Base-by-base conservation (phyloP, 2,329 filamentous ascomycete genomes). In the Pleomassaria siparia region DNA sequence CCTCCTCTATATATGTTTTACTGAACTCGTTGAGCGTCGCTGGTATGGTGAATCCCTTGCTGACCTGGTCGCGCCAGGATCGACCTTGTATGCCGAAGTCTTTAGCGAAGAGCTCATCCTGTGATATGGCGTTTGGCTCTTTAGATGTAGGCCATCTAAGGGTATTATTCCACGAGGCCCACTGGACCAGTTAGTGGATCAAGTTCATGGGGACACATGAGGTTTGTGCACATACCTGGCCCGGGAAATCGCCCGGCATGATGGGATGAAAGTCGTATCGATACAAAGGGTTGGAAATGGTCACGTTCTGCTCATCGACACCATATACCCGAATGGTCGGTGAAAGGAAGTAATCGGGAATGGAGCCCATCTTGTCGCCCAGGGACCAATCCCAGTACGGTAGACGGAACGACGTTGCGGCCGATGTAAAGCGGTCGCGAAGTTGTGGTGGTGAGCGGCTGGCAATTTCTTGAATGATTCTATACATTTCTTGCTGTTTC, bases 301-400 rank as follows among this genome's bases (percentile, higher is more conserved):
- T 39, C 3, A 55, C 35, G 1, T 25, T 28, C 1, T 12, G 41
- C 4, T 63, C 63, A 39, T 58, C 48, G 1, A 56, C 50, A 3
- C 56, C 55, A 1, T 24, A 46, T 1, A 70, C 52, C 5, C 44
- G 16, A 12, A 60, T 54, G 2, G 41, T 54, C 0, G 56, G 51
- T 1, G 47, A 44, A 2, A 54, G 46, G 43, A 70, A 60, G 24
- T 62, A 57, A 1, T 62, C 58, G 0, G 67, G 67, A 2, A 68
- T 53, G 7, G 46, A 28, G 1, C 58, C 59, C 2, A 45, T 53
- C 0, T 47, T 47, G 1, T 52, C 53, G 0, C 62, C 63, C 20
- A 59, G 47, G 6, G 58, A 65, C 64, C 66, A 69, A 28, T 70
- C 67, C 65, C 64, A 69, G 26, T 66, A 69, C 3, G 67, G 67